Evolutionary conservation across 2,329 filamentous ascomycete species (phyloP), one percentile per base, ranked within the genome.

Genomic region (Emericellopsis cladophorae): DNA sequence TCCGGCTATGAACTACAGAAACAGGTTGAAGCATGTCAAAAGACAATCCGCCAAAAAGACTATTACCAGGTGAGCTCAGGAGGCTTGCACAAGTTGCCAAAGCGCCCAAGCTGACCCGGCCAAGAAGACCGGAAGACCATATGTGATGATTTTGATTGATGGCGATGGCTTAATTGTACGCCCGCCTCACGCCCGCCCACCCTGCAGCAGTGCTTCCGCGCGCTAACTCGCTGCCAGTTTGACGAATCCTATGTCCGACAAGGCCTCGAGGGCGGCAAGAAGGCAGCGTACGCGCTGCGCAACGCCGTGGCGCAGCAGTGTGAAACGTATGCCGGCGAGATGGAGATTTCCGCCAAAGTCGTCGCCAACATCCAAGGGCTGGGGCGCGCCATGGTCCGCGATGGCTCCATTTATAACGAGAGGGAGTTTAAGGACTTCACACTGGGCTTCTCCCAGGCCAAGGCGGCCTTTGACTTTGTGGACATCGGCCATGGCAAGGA

Each of bases 401-500:
- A 71, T 45, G 70, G 68, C 37, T 59, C 56, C 39, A 50, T 76
- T 29, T 60, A 63, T 11, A 64, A 53, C 43, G 55, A 65, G 31
- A 53, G 53, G n/a, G 61, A 66, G 33, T 56, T 80, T 21, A 67
- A 62, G 43, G 67, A 79, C 39, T 82, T 81, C 58, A 65, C 67
- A 22, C 51, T 66, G 44, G 78, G 72, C 31, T 81, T 80, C 59
- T 77, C 70, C 38, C 74, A 76, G 54, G 68, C 64, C 44, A 68
- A 69, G 46, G 64, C 72, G 9, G 68, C 67, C 10, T 79, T 80
- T 59, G 74, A 81, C 54, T 81, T 79, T 59, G 61, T 80, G 43
- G 76, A 81, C 50, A 68, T 81, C 40, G 76, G 76, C 29, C 58
- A 67, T 48, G 68, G 68, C 36, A 77, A 76, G 52, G 74, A 79